Base-by-base conservation (phyloP, 2,329 filamentous ascomycete genomes). In the Talaromyces pinophilus region DNA sequence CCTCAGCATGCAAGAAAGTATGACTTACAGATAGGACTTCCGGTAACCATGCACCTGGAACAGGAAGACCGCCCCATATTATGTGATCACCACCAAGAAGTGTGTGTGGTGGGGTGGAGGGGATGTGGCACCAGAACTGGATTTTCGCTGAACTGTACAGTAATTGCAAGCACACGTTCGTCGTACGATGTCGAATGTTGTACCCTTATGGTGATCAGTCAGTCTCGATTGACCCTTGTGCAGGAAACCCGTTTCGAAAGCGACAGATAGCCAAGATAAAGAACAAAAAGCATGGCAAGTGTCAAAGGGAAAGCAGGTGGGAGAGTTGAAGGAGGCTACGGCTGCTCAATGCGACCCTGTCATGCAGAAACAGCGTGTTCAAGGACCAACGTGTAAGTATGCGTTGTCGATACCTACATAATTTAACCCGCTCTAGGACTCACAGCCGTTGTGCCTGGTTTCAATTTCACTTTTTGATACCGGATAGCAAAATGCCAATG, bases 351-450 rank as follows among this genome's bases (percentile, higher is more conserved):
- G 22, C 57, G 40, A 60, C 57, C 57, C 38, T 60, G 22, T 60
- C 54, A 57, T 57, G 54, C 54, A 57, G 54, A 57, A 57, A 40
- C 54, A 57, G 54, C 54, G 54, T 60, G 38, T 60, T n/a, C 25
- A 46, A 46, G 15, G 7, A n/a, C 50, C 57, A 30, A 60, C 38
- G 57, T 44, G 38, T 46, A 30, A 30, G 57, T 60, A 60, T 60
- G 57, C 57, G 57, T 60, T 60, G 57, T 60, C 35, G 13, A 25
- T 44, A 42, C 38, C 11, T 42, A 33, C 38, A 60, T 46, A 13
- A 46, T 19, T 22, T 38, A 57, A 22, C 30, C 30, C 54, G 11
- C 5, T 35, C 11, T 10, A 22, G n/a, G 5, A 57, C n/a, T 57
- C 52, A 15, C n/a, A 38, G 30, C 10, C 10, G 2, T 11, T 13